Evolutionary conservation across 2,329 filamentous ascomycete genomes (phyloP), one percentile per base, ranked within the genome.

Genomic region (Calonectria leucothoes): DNA sequence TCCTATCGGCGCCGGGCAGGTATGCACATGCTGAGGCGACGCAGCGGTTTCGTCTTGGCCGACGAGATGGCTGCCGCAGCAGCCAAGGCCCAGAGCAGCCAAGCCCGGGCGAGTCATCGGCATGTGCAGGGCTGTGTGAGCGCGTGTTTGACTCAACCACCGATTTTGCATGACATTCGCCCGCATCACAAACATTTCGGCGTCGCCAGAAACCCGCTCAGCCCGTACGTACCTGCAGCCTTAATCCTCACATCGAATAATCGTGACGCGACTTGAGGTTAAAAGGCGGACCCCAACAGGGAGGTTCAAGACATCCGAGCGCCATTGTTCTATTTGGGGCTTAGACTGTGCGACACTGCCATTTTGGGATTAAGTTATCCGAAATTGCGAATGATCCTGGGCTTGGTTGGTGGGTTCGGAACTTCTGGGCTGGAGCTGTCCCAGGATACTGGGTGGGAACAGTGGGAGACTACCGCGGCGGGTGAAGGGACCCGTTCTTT

Each of bases 241-340:
- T 67, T 45, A 64, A 64, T 63, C 31, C n/a, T 52, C 27, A 71
- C 39, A 35, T 72, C 55, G 55, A 68, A 67, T 63, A 23, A 42
- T 51, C 45, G 31, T 61, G 25, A 67, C 49, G 48, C 65, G 57
- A 59, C 57, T 31, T 59, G 48, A 67, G 48, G 57, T 64, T 63
- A 69, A 72, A 64, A 71, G 70, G 70, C 65, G 70, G 70, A 72
- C 49, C 70, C 31, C 6, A 31, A 55, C 57, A 65, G 70, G 65
- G 70, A 65, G 48, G 12, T 65, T 63, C 37, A 39, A 68, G 65
- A 72, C 65, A 72, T 45, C 70, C 31, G 48, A 67, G 66, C 65
- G 65, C 65, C 49, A 63, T 66, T 23, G 31, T 39, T 69, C 29
- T 27, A 42, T 35, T 59, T 52, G 51, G 23, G 65, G 66, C 49